Percentiles rank a stretch among this genome's conserved stretches.
Conservation (phyloP, 192 early-diverging fungal genomes). For the Coemansia brasiliensis region DNA sequence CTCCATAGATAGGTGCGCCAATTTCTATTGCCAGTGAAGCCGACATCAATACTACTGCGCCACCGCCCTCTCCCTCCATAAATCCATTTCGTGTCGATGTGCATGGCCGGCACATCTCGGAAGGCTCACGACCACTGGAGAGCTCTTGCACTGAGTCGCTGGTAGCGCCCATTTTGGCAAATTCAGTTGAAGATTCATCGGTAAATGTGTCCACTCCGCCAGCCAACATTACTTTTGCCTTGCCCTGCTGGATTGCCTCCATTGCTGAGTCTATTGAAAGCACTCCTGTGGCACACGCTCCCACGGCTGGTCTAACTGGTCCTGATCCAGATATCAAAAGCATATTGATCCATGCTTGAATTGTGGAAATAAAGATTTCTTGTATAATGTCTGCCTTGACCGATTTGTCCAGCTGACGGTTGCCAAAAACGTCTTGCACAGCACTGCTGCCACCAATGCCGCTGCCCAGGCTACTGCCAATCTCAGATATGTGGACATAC, state of each 20-base stretch:
- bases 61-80: conserved; percentile 90
- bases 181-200: conserved; percentile 84
- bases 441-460: conserved; percentile 81
- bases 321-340: conserved; percentile 88
- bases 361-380: conserved; percentile 58
- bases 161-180: conserved; percentile 95
- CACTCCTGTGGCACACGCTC: conserved; percentile 88
- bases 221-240: conserved; percentile 87
- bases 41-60: conserved; percentile 84
- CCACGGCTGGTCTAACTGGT: conserved; percentile 75
- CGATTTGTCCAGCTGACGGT: conserved; percentile 73
- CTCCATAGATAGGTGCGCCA: conserved; percentile 87
- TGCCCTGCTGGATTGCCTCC: conserved; percentile 83
- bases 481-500: conserved; percentile 90
- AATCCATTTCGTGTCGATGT: conserved; percentile 86
- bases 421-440: conserved; percentile 70
- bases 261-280: conserved; percentile 91
- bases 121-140: conserved; percentile 78
- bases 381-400: conserved; percentile 85
- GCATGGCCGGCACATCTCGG: conserved; percentile 88
- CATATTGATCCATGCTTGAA: conserved; percentile 70
- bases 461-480: conserved; percentile 86
- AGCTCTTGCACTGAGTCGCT: conserved; percentile 81
- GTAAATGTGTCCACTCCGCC: conserved; percentile 89
- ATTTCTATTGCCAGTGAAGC: conserved; percentile 81